Evolutionary conservation across 257 asterid species (phyloP), one percentile per base, ranked within the genome.

Genomic region (Solanum verrucosum): DNA sequence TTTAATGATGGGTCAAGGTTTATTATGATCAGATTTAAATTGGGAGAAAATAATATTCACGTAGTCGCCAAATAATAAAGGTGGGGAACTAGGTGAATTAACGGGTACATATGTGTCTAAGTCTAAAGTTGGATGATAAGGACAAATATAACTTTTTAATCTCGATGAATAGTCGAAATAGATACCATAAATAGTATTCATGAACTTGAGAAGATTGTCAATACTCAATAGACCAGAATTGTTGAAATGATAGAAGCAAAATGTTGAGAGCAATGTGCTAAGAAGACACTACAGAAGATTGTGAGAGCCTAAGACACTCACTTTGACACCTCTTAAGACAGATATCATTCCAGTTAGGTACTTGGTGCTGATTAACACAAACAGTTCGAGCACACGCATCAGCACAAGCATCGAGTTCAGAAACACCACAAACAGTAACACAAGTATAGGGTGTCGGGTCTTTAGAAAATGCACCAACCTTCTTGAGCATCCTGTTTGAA

Each of bases 301-400:
- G 87, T 34, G 98, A 96, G 84, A 97, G 89, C 87, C 93, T 93
- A 88, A 96, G 99, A 86, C 99, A 97, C 87, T 97, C 98, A 59
- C 94, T 94, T 90, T 97, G 99, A 89, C 99, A 97, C 83, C 99
- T 91, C 18, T 95, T 92, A 70, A 97, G 99, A 89, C 99, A 97
- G 25, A 95, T 94, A 63, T 97, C 99, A 9, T 97, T 96, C 99
- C 99, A 97, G 5, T 95, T 94, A 5, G 99, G 99, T 23, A 97
- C 98, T 84, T 96, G 99, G 89, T 96, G 99, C 42, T 97, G 99
- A 89, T 94, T 96, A 77, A 95, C 98, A 83, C 99, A 97, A 3
- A 96, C 99, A 2, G 97, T 96, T 9, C 98, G 92, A 37, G 99
- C 99, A 87, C 99, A 96, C 18, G 99, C 99, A 90, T 97, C 99